phyloP scores from a whole-genome alignment of 2,329 filamentous ascomycete species.

The Chalara sp. region DNA sequence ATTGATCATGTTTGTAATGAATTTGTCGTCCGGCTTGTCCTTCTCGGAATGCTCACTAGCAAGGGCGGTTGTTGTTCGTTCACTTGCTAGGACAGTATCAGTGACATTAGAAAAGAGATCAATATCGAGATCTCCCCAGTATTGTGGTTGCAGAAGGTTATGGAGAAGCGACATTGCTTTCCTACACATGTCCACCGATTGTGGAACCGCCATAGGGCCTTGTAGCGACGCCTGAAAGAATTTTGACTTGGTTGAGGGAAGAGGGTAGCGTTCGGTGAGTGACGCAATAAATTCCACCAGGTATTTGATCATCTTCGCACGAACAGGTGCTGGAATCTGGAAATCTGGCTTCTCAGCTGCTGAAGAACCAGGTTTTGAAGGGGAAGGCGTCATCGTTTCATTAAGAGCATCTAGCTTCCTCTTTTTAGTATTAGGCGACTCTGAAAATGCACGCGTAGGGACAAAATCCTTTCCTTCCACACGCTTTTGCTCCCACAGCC shows the following conservation, averaged over 20 bases:
- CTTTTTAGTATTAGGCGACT: slow-evolving; percentile 70
- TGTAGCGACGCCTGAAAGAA: slow-evolving; percentile 40
- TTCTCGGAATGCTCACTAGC: slow-evolving; percentile 54
- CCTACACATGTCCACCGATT: slow-evolving; percentile 72
- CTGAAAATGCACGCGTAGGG: slow-evolving; percentile 40
- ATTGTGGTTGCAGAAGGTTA: slow-evolving; percentile 76
- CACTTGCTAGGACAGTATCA: slow-evolving; percentile 75
- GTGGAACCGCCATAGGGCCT: slow-evolving; percentile 41
- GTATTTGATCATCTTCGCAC: slow-evolving; percentile 85
- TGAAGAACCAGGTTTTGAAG: slow-evolving; percentile 35
- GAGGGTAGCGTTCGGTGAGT: slow-evolving; percentile 75
- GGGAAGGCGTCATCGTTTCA: slow-evolving; percentile 46
- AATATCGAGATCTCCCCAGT: slow-evolving; percentile 88
- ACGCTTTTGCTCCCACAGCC: slow-evolving; percentile 84
- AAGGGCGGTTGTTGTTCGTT: slow-evolving; percentile 61
- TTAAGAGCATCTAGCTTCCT: slow-evolving; percentile 55
- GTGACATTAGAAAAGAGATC: slow-evolving; percentile 89
- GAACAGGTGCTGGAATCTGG: slow-evolving; percentile 57
- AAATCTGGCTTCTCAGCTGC: slow-evolving; percentile 57
- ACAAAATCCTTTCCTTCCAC: slow-evolving; percentile 51
- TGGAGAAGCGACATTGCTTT: slow-evolving; percentile 77
- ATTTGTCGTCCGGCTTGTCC: slow-evolving; percentile 75
- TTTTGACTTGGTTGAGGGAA: slow-evolving; percentile 60
- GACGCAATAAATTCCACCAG: slow-evolving; percentile 92
- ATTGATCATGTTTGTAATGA: slow-evolving; percentile 84